Conservation (phyloP, 2,329 filamentous ascomycete genomes). For the Torrubiellomyces zombiae region DNA sequence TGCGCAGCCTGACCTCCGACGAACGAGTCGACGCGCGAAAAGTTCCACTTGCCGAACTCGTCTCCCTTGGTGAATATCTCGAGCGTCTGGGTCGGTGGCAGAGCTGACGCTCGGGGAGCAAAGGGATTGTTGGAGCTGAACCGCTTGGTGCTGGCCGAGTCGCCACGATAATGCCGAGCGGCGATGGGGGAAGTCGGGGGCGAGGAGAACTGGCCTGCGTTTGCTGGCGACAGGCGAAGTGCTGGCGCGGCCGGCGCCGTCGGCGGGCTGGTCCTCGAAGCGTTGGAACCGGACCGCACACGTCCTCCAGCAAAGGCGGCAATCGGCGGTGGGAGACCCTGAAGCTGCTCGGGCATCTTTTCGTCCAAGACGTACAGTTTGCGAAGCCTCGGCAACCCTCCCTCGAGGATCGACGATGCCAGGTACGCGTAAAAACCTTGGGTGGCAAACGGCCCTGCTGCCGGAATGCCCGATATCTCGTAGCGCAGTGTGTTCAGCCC, state of each 20-base stretch:
- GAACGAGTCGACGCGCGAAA: conserved; percentile 28
- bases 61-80: conserved; percentile 45
- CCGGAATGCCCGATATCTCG: conserved; percentile 53
- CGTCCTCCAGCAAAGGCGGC: conserved; percentile 14
- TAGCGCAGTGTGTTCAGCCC: conserved; percentile 62
- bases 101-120: conserved; percentile 18
- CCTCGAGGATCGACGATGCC: conserved; percentile 62
- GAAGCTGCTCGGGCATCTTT: conserved; percentile 63
- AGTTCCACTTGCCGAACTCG: conserved; percentile 42
- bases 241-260: conserved; percentile 7
- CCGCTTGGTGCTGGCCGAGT: conserved; percentile 15
- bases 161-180: conserved; percentile 12
- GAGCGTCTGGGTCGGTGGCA: conserved; percentile 32
- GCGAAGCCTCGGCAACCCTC: conserved; percentile 54
- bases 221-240: conserved; percentile 10
- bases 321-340: conserved; percentile 51
- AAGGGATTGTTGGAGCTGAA: conserved; percentile 48
- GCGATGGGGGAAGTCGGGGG: conserved; percentile 7
- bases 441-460: conserved; percentile 40
- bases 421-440: conserved; percentile 71
- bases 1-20: conserved; percentile 10
- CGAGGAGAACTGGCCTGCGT: conserved; percentile 8
- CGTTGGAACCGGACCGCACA: conserved; percentile 16
- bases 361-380: conserved; percentile 77
- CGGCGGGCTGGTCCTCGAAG: conserved; percentile 8